Conservation (phyloP, 495 filamentous ascomycete species). For the Entonaema liquescens region DNA sequence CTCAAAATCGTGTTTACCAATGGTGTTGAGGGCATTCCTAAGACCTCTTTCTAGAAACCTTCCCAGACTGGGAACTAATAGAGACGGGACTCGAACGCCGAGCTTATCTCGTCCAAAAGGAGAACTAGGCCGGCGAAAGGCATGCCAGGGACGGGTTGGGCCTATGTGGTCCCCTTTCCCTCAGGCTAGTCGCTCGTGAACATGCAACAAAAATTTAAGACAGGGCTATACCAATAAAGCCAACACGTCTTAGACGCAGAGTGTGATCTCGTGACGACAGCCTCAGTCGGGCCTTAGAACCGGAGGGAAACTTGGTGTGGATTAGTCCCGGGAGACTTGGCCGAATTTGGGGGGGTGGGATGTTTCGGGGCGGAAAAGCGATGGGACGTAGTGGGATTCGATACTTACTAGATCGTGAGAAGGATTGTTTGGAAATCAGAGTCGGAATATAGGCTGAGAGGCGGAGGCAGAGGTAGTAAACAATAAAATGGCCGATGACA, state of each 20-base stretch:
- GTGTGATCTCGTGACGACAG: conserved; percentile 18
- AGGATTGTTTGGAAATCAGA: conserved; percentile 23
- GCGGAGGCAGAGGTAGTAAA: conserved; percentile 13
- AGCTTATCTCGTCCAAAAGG: conserved; percentile 13
- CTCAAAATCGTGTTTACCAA: conserved; percentile 5
- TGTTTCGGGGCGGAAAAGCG: conserved; percentile 31
- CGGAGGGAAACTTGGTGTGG: conserved; percentile 9
- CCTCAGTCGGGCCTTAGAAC: conserved; percentile 35
- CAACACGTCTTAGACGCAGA: background rate
- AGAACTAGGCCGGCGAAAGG: conserved; percentile 1
- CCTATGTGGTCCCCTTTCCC: conserved; percentile 6
- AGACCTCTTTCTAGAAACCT: conserved; percentile 12
- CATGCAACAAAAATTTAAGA: background rate
- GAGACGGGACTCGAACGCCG: conserved; percentile 10
- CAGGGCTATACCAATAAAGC: background rate
- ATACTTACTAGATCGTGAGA: conserved; percentile 27
- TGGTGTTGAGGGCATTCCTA: conserved; percentile 10
- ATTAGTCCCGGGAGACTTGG: conserved; percentile 22
- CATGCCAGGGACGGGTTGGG: background rate
- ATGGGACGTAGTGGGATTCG: conserved; percentile 4
- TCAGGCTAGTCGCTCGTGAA: background rate
- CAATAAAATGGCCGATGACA: conserved; percentile 28
- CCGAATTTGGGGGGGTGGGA: conserved; percentile 12
- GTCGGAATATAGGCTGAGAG: conserved; percentile 42
- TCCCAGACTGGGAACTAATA: background rate